Evolutionary conservation across 257 asterid species (phyloP).

Genomic region (Solanum etuberosum): DNA sequence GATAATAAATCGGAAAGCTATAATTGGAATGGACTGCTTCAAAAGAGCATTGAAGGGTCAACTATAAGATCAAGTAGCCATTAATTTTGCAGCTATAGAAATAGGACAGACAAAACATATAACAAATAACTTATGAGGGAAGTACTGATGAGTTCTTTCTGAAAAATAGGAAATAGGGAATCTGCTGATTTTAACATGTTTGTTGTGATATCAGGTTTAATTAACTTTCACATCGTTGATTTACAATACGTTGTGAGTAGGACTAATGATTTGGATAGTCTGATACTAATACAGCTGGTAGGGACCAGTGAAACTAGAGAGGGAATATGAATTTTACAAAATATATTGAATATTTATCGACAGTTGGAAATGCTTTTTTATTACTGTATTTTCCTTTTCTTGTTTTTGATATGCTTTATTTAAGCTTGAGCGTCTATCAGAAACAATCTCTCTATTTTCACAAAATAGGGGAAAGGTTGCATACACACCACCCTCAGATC

Average conservation of each 20-base stretch:
- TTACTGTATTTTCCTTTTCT: background rate
- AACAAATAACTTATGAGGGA: background rate
- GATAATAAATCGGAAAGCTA: slow-evolving; percentile 35
- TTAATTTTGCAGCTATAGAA: slow-evolving; percentile 38
- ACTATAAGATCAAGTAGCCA: slow-evolving; percentile 5
- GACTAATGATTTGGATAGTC: background rate
- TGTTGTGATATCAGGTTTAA: background rate
- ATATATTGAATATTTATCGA: background rate
- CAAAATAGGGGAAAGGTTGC: background rate
- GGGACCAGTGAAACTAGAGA: background rate
- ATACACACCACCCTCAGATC: too few relatives aligned
- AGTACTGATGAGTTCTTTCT: background rate
- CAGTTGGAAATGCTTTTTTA: background rate
- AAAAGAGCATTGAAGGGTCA: slow-evolving; percentile 1
- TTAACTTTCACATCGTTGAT: background rate
- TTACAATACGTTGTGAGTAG: background rate
- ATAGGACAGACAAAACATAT: slow-evolving; percentile 5
- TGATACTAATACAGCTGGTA: background rate
- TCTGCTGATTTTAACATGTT: background rate
- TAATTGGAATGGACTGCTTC: slow-evolving; percentile 14
- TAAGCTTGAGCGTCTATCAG: background rate
- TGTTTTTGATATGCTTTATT: background rate
- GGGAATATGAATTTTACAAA: background rate
- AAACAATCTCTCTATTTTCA: background rate
- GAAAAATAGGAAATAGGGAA: background rate